Percentiles rank a stretch among this genome's conserved stretches.
These are phyloP conservation scores for Russula sp. DNA, from an alignment of 768 basidiomycete genomes.

Conservation along the genomic window DNA sequence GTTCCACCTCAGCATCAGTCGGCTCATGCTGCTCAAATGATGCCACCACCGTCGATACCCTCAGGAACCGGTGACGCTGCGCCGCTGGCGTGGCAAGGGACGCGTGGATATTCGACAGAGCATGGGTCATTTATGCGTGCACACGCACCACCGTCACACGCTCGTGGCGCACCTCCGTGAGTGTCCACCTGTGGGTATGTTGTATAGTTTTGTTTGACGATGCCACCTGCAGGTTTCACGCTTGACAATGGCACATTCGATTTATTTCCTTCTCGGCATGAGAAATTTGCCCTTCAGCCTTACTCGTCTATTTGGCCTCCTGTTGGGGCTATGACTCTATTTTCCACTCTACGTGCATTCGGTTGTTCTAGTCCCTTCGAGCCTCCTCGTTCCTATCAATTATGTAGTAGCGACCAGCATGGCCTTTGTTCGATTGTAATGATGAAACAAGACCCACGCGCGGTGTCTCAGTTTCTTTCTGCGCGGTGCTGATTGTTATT, in stretches of 20 bases:
- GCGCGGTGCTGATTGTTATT: neutral
- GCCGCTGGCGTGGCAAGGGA: constrained; percentile 4
- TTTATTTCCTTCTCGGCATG: neutral
- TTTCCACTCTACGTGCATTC: neutral
- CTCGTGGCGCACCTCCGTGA: constrained; percentile 19
- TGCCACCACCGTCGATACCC: constrained; percentile 16
- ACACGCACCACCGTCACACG: constrained; percentile 15
- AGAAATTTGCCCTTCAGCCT: neutral
- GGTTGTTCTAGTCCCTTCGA: neutral
- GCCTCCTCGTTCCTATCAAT: constrained; percentile 1
- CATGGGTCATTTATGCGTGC: constrained; percentile 20
- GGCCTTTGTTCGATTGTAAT: constrained; percentile 5
- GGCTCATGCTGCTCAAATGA: constrained; percentile 17
- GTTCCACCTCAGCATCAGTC: constrained; percentile 15
- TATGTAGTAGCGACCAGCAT: constrained; percentile 12
- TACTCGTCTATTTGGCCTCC: neutral
- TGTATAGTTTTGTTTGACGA: neutral
- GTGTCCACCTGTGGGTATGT: neutral
- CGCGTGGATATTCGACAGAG: constrained; percentile 16
- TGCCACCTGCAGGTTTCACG: constrained; percentile 5
- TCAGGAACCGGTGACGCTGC: constrained; percentile 10
- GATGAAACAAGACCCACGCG: neutral
- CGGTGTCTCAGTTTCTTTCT: neutral
- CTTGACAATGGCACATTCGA: constrained; percentile 1
- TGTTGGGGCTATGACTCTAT: neutral